Conservation (phyloP, 768 basidiomycete genomes). For the Boletus eberwhitei region DNA sequence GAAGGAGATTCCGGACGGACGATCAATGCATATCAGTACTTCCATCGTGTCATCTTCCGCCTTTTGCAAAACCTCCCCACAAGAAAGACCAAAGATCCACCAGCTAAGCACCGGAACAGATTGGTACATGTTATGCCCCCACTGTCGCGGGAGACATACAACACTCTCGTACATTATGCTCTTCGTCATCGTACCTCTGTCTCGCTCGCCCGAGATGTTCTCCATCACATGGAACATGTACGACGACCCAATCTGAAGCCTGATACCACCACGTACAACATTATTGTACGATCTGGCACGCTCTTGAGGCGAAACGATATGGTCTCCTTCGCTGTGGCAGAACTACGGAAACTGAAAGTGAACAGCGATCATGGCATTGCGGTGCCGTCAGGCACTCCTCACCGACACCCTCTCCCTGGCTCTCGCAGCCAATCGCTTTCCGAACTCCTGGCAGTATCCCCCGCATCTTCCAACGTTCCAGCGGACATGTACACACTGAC, state of each 20-base stretch:
- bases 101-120: constrained; percentile 2
- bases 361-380: constrained; percentile 25
- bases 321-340: constrained; percentile 36
- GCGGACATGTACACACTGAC: constrained; percentile 49
- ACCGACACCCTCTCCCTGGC: neutral
- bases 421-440: constrained; percentile 7
- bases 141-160: constrained; percentile 46
- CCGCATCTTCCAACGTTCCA: constrained; percentile 16
- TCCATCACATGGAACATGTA: constrained; percentile 52
- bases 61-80: constrained; percentile 36
- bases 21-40: constrained; percentile 45
- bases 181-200: constrained; percentile 58
- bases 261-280: constrained; percentile 52
- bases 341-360: constrained; percentile 27
- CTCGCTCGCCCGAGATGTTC: constrained; percentile 42
- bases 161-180: constrained; percentile 63
- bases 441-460: constrained; percentile 10
- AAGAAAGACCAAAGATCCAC: constrained; percentile 21
- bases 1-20: constrained; percentile 19
- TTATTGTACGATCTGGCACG: constrained; percentile 53
- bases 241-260: constrained; percentile 44
- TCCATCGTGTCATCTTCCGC: constrained; percentile 44
- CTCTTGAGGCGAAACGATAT: constrained; percentile 46
- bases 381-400: constrained; percentile 9
- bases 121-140: constrained; percentile 25